These are phyloP conservation scores for Cryptosporidium baileyi DNA, from an alignment of 169 alveolate species.

Conservation along the genomic window DNA sequence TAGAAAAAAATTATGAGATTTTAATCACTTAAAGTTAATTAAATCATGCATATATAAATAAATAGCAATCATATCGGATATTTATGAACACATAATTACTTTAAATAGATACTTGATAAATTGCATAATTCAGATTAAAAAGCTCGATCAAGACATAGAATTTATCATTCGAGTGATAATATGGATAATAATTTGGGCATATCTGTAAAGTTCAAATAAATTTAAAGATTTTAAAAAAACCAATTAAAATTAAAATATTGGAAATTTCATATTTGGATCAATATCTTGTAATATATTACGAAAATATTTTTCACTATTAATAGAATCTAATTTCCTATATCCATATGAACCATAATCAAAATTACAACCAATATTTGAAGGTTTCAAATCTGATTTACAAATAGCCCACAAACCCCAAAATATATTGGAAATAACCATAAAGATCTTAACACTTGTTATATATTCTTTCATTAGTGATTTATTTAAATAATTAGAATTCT, in stretches of 20 bases:
- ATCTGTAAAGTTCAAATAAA: no score
- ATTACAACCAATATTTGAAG: neutral
- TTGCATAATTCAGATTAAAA: no score
- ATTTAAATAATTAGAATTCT: neutral
- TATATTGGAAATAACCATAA: constrained; percentile 51
- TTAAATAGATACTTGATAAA: no score
- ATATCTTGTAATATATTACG: neutral
- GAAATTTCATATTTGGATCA: no score
- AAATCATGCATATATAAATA: no score
- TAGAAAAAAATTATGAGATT: neutral
- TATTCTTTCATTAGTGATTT: neutral
- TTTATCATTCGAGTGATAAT: no score
- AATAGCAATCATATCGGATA: no score
- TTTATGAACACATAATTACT: no score
- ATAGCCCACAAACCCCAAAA: constrained; percentile 68
- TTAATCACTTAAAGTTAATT: neutral
- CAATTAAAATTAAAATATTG: no score
- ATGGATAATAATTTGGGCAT: no score
- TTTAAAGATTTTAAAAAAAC: no score
- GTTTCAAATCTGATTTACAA: constrained; percentile 32
- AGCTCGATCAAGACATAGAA: no score
- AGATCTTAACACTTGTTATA: neutral
- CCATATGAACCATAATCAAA: constrained; percentile 44
- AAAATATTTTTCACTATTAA: neutral
- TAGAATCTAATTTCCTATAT: constrained; percentile 26